Evolutionary conservation across 1,284 basidiomycete genomes (phyloP).

Genomic region (Trichosporon inkin): DNA sequence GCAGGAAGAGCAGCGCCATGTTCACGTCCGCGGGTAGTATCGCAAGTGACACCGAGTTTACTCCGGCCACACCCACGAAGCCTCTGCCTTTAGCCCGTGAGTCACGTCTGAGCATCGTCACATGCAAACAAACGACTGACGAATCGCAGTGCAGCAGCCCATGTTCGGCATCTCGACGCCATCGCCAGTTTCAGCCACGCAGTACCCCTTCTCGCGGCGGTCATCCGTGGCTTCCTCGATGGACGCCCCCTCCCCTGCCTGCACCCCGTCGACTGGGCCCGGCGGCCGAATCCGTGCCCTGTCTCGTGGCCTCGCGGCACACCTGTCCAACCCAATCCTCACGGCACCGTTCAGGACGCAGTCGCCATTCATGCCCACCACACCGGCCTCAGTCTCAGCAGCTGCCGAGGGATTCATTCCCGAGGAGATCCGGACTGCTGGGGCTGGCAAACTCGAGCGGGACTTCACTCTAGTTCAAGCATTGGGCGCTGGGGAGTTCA

Average conservation of each 20-base stretch:
- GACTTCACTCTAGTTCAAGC: slow-evolving; percentile 71
- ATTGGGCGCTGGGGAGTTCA: slow-evolving; percentile 88
- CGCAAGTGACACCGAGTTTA: slow-evolving; percentile 24
- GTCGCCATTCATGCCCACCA: slow-evolving; percentile 8
- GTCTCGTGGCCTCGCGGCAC: slow-evolving; percentile 32
- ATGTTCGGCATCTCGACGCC: slow-evolving; percentile 35
- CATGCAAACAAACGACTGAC: not conserved
- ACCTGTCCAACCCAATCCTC: slow-evolving; percentile 48
- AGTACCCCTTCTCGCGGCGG: slow-evolving; percentile 38
- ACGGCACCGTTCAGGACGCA: slow-evolving; percentile 33
- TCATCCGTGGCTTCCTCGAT: slow-evolving; percentile 18
- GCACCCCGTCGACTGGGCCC: slow-evolving; percentile 8
- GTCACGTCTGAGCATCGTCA: slow-evolving; percentile 7
- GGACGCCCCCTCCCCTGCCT: slow-evolving; percentile 7
- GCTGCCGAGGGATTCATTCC: slow-evolving; percentile 15
- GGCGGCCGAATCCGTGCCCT: slow-evolving; percentile 13
- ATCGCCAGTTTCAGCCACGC: slow-evolving; percentile 26
- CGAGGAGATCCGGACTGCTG: slow-evolving; percentile 11
- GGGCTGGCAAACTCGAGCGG: slow-evolving; percentile 38
- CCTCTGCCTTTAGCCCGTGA: slow-evolving; percentile 26
- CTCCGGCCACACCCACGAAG: slow-evolving; percentile 43
- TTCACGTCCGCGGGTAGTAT: slow-evolving; percentile 43
- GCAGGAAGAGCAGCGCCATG: slow-evolving; percentile 47
- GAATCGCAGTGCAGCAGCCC: slow-evolving; percentile 17
- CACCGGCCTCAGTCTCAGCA: slow-evolving; percentile 8